Conservation (phyloP, 2,329 filamentous ascomycete genomes). For the Fusarium nanum region DNA sequence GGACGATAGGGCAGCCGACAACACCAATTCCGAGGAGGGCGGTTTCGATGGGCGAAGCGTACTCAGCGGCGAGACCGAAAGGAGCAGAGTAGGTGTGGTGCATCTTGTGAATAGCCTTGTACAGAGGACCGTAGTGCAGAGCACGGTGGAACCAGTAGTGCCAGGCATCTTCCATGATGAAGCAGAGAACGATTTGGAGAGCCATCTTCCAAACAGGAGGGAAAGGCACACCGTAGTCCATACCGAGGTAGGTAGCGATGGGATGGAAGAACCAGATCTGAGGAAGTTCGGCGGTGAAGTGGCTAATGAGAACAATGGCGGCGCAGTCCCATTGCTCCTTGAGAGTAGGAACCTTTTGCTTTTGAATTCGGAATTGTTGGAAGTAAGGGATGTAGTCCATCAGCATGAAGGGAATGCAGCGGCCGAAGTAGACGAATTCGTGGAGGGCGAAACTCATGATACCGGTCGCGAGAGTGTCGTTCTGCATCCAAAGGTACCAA, state of each 20-base stretch:
- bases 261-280: conserved; percentile 99
- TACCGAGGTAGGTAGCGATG: conserved; percentile 90
- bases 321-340: conserved; percentile 96
- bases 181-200: conserved; percentile 92
- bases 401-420: conserved; percentile 90
- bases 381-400: conserved; percentile 90
- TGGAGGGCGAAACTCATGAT: conserved; percentile 98
- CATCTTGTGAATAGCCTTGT: conserved; percentile 98
- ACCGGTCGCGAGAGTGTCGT: conserved; percentile 94
- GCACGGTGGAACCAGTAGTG: conserved; percentile 97
- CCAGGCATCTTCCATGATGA: conserved; percentile 96
- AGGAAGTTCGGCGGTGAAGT: conserved; percentile 97
- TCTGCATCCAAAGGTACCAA: conserved; percentile 98
- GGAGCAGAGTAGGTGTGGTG: conserved; percentile 99
- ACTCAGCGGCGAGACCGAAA: conserved; percentile 95
- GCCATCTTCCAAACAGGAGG: conserved; percentile 87
- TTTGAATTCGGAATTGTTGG: conserved; percentile 94
- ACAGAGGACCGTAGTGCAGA: conserved; percentile 93
- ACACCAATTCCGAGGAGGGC: conserved; percentile 93
- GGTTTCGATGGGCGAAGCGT: conserved; percentile 96
- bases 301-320: conserved; percentile 88
- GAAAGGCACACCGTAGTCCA: conserved; percentile 90
- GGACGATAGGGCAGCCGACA: conserved; percentile 83
- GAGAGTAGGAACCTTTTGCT: conserved; percentile 87
- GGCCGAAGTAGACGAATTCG: conserved; percentile 93